Evolutionary conservation across 176 grass and related monocot species (phyloP), one percentile per base, ranked within the genome.

Genomic region (Guadua angustifolia): DNA sequence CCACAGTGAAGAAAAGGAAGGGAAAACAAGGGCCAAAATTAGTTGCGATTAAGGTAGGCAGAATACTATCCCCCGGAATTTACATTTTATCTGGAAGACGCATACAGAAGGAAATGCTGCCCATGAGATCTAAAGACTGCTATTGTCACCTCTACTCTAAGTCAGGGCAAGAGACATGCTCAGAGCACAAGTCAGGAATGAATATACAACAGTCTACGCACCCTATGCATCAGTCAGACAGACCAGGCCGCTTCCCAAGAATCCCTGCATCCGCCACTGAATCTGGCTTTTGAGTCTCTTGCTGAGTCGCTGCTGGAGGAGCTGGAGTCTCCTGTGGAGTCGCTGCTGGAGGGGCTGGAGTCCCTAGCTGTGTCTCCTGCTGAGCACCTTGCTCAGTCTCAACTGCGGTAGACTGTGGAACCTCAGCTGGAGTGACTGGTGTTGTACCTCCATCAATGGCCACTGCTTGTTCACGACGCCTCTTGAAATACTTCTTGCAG

Each of bases 401-500:
- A 0, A 43, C 58, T 13, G 57, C 21, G 6, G 88, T 21, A 40
- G 73, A 57, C 5, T 58, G 88, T 32, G 58, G 33, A 49, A 40
- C 73, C 58, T 56, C 83, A 19, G 29, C 66, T 66, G 51, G 73
- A 78, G 58, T 40, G 3, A 0, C 79, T 59, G 57, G 26, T 66
- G 72, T 0, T 9, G 57, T 57, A 9, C 15, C 88, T 82, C 74
- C 83, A 66, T 73, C 81, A 38, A 29, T 14, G 65, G 45, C 35
- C 56, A 63, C 22, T 71, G 75, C 40, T 59, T 71, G 82, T 40
- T 55, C 77, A 15, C 61, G 70, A 1, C 53, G 79, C 81, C 38
- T 91, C 69, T 61, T 85, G 42, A 97, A 81, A 39, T 92, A 92
- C 74, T 92, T 97, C 35, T 55, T 33, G 43, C 86, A 89, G 78